These are phyloP conservation scores for Aureobasidium sp. DNA, from an alignment of 2,329 filamentous ascomycete genomes.

Conservation along the genomic window DNA sequence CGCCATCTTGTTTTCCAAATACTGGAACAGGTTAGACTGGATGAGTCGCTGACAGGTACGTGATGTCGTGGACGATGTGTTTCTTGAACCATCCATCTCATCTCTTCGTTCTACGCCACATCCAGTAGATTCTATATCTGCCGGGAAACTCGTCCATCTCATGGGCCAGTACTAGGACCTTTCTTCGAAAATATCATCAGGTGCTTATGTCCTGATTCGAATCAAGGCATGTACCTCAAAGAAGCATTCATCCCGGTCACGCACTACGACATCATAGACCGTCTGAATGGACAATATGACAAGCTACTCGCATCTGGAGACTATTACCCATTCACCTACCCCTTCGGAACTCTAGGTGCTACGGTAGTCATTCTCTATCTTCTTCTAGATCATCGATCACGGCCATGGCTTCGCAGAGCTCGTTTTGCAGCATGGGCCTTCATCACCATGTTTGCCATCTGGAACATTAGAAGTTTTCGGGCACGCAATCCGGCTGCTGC, in stretches of 20 bases:
- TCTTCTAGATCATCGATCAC: slow-evolving; percentile 39
- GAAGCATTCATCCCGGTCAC: neutral
- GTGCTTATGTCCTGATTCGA: neutral
- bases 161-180: neutral
- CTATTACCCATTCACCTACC: slow-evolving; percentile 36
- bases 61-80: neutral
- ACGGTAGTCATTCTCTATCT: slow-evolving; percentile 40
- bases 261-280: slow-evolving; percentile 10
- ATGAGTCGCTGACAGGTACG: neutral
- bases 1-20: slow-evolving; percentile 2
- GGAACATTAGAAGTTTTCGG: slow-evolving; percentile 36
- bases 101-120: neutral
- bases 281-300: slow-evolving; percentile 30
- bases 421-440: slow-evolving; percentile 39
- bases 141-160: neutral
- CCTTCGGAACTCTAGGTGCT: slow-evolving; percentile 32
- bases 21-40: slow-evolving; percentile 7
- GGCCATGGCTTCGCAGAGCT: slow-evolving; percentile 29
- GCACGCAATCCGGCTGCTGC: slow-evolving; percentile 43
- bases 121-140: neutral
- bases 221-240: neutral
- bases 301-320: slow-evolving; percentile 29
- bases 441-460: slow-evolving; percentile 34
- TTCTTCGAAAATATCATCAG: neutral
- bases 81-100: neutral